Evolutionary conservation across 108 stramenopile species (phyloP), one percentile per base, ranked within the genome.

Genomic region (Pseudonitzschia delicatissima): DNA sequence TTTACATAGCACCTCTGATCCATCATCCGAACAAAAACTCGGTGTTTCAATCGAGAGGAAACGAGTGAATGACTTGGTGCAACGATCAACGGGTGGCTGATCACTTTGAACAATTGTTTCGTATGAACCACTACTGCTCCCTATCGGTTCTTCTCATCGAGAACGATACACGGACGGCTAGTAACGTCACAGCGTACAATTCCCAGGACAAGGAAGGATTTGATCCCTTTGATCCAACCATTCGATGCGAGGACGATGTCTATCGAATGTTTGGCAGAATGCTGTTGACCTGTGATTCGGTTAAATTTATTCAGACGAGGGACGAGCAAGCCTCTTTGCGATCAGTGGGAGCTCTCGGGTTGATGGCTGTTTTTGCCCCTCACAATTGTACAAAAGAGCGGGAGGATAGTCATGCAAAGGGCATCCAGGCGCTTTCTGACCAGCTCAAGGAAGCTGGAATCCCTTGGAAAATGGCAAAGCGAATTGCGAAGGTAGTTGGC

Each of bases 281-380:
- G 5, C n/a, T 77, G 18, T 57, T 77, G 6, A 62, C 66, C 13
- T 52, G 42, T 20, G 17, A 26, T 45, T 17, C 4, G 8, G 42
- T 72, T 18, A 62, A 64, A 37, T 72, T 77, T 55, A 62, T 77
- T 20, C 69, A 72, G 31, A 67, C 76, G 15, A 67, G 42, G 42
- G 70, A 77, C 50, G 65, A 67, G 35, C 69, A 67, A 45, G 45
- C 36, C 3, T 62, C 76, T 4, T 44, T 67, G 15, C 52, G 71
- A 67, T 34, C 66, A 4, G 36, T 77, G 23, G 70, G 68, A 7
- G 70, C 76, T 17, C 26, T 77, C 9, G 70, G 70, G 15, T 36
- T 77, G n/a, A 66, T 77, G 57, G 51, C 76, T 28, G 37, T 42
- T 11, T n/a, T 45, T 35, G 34, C 36, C 0, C 2, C 34, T 12